phyloP scores from a whole-genome alignment of 495 filamentous ascomycete species.

The Trichoderma gamsii region DNA sequence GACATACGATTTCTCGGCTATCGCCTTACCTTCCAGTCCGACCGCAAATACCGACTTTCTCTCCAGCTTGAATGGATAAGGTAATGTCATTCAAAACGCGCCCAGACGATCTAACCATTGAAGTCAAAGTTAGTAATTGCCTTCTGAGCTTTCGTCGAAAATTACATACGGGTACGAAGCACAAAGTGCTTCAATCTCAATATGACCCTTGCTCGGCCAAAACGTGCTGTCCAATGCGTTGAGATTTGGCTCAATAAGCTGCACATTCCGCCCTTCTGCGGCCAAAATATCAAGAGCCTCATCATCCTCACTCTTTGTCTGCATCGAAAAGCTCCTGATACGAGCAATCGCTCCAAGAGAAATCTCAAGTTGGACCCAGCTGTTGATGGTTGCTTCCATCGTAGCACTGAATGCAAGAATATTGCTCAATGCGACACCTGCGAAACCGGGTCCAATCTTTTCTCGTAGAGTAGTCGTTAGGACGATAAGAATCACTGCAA shows the following conservation, averaged over 20 bases:
- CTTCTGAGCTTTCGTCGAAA: too few species aligned
- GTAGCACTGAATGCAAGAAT: constrained; percentile 18
- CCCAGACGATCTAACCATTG: neutral
- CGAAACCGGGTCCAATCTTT: constrained; percentile 16
- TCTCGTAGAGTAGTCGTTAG: constrained; percentile 37
- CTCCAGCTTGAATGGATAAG: constrained; percentile 14
- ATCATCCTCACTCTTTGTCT: constrained; percentile 19
- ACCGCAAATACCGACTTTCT: constrained; percentile 24
- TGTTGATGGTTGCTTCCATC: constrained; percentile 18
- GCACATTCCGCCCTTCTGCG: constrained; percentile 17
- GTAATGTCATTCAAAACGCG: constrained; percentile 13
- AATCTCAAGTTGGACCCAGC: constrained; percentile 36
- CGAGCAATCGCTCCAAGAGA: constrained; percentile 40
- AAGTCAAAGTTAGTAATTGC: neutral
- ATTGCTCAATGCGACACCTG: constrained; percentile 21
- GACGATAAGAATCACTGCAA: constrained; percentile 44
- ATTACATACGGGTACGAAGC: too few species aligned
- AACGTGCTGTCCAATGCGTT: too few species aligned
- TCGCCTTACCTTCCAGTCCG: constrained; percentile 16
- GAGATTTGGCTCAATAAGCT: neutral
- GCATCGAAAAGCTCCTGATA: constrained; percentile 24
- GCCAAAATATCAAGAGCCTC: neutral
- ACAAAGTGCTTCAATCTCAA: too few species aligned
- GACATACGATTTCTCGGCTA: too few species aligned
- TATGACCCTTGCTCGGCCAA: too few species aligned